A percentile compares a stretch with the other conserved stretches of the same genome.
Evolutionary conservation across 73 alveolate species (phyloP).

Genomic region (Stentor roeselii): DNA sequence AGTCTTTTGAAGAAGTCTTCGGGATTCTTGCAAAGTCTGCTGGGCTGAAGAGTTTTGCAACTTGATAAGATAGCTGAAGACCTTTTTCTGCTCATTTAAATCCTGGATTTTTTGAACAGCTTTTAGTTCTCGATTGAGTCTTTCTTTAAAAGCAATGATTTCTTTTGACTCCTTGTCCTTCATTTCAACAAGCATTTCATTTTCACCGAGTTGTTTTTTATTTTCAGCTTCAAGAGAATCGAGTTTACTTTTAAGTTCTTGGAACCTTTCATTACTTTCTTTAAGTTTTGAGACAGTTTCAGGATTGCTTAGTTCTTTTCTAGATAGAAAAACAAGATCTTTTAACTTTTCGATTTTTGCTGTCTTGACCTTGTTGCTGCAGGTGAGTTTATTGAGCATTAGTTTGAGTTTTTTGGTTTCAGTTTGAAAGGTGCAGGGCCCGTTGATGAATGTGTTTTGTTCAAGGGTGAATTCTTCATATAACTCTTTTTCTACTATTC

Average conservation of each 20-base stretch:
- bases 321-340: not conserved
- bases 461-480: not conserved
- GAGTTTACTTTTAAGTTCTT: not conserved
- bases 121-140: not conserved
- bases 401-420: not conserved
- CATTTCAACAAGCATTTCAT: not conserved
- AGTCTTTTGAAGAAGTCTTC: not conserved
- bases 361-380: not conserved
- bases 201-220: not conserved
- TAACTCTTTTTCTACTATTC: not conserved
- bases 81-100: not conserved
- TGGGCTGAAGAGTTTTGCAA: not conserved
- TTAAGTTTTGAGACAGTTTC: not conserved
- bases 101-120: not conserved
- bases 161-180: no score
- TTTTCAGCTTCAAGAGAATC: slow-evolving; percentile 5
- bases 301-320: not conserved
- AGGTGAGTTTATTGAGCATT: not conserved
- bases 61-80: not conserved
- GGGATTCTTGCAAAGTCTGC: not conserved
- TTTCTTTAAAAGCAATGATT: not conserved
- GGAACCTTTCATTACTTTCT: not conserved
- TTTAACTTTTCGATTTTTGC: not conserved
- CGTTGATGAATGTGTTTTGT: not conserved
- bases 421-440: not conserved